Evolutionary conservation across 768 basidiomycete genomes (phyloP).

Genomic region (Pleurotus salmoneostramineus): DNA sequence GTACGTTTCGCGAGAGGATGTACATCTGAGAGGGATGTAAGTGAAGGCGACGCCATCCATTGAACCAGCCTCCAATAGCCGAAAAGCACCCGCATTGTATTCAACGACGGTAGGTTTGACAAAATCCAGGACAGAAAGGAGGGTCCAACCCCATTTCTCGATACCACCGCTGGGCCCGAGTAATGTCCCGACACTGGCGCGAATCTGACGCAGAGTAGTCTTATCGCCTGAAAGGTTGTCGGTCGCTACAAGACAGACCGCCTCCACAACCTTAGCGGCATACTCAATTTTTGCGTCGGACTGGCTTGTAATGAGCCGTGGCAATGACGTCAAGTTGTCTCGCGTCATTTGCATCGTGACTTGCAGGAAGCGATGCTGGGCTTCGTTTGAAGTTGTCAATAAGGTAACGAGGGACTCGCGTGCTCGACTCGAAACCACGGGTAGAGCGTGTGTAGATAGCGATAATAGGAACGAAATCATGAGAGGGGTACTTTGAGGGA

Average conservation of each 20-base stretch:
- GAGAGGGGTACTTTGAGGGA: conserved; percentile 65
- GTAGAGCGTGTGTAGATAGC: conserved; percentile 57
- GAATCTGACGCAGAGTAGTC: conserved; percentile 34
- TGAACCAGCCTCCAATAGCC: conserved; percentile 53
- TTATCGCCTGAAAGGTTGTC: not conserved
- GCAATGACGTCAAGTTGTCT: conserved; percentile 66
- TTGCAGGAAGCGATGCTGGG: conserved; percentile 45
- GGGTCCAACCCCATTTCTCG: conserved; percentile 89
- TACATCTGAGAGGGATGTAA: conserved; percentile 50
- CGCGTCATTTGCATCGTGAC: conserved; percentile 57
- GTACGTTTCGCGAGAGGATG: conserved; percentile 46
- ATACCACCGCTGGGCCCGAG: conserved; percentile 82
- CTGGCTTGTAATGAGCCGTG: conserved; percentile 64
- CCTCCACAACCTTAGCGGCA: conserved; percentile 61
- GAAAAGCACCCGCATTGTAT: conserved; percentile 43
- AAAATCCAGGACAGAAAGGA: conserved; percentile 82
- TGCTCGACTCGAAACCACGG: conserved; percentile 49
- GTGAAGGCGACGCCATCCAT: conserved; percentile 49
- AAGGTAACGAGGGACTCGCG: conserved; percentile 40
- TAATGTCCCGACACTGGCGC: conserved; percentile 52
- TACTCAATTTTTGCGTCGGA: conserved; percentile 76
- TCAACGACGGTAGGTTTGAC: conserved; percentile 45
- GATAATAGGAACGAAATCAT: conserved; percentile 72
- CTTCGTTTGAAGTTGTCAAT: conserved; percentile 35
- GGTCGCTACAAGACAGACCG: conserved; percentile 55